Evolutionary conservation across 441 rosid species (phyloP).

Genomic region (Biscutella laevigata): DNA sequence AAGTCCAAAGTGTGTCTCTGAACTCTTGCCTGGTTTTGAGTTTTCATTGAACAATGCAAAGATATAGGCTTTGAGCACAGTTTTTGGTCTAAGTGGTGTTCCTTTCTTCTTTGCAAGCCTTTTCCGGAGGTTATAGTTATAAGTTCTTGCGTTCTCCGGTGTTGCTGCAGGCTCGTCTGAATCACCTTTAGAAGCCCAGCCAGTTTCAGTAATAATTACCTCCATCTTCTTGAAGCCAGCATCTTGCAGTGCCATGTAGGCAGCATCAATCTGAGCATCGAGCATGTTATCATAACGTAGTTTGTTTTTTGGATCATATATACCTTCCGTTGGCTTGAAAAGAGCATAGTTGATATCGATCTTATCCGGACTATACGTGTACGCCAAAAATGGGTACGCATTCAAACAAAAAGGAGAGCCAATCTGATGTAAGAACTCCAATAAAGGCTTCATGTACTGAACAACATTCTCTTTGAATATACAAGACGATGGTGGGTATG

Average conservation of each 20-base stretch:
- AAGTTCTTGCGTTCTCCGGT: constrained; percentile 61
- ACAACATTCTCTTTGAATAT: constrained; percentile 43
- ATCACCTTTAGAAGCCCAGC: constrained; percentile 94
- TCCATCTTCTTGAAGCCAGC: constrained; percentile 81
- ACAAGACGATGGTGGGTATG: constrained; percentile 75
- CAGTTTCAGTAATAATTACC: constrained; percentile 84
- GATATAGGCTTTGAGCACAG: constrained; percentile 55
- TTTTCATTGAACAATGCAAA: constrained; percentile 83
- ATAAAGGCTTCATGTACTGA: constrained; percentile 66
- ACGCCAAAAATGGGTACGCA: constrained; percentile 84
- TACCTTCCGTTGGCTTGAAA: constrained; percentile 64
- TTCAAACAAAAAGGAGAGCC: constrained; percentile 84
- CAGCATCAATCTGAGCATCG: constrained; percentile 95
- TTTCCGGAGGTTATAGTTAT: constrained; percentile 78
- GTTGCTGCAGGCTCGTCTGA: constrained; percentile 77
- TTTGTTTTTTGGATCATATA: constrained; percentile 49
- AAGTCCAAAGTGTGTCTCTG: constrained; percentile 85
- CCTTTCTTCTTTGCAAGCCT: constrained; percentile 93
- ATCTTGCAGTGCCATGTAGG: constrained; percentile 72
- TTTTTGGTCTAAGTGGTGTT: constrained; percentile 78
- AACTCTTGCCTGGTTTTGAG: constrained; percentile 66
- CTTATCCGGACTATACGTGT: constrained; percentile 51
- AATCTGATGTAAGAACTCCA: constrained; percentile 52
- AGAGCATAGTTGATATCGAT: constrained; percentile 92
- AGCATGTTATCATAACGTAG: constrained; percentile 90